These are phyloP conservation scores for Viridothelium virens DNA, from an alignment of 495 filamentous ascomycete genomes.

Conservation along the genomic window DNA sequence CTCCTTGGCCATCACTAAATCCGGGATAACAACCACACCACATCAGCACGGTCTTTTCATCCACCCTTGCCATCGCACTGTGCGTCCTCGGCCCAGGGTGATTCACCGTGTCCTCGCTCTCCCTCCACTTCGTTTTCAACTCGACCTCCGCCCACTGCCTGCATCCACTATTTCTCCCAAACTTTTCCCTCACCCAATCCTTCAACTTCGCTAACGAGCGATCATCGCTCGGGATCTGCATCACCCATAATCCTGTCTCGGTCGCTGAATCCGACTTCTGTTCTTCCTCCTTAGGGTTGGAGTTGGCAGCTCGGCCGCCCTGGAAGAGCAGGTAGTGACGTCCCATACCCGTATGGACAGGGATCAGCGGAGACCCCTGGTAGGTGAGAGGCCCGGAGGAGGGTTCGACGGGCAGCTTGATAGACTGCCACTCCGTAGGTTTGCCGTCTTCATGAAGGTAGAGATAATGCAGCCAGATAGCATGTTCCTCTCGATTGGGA, in stretches of 20 bases:
- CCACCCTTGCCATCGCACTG: neutral
- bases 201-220: neutral
- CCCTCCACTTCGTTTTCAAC: neutral
- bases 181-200: constrained; percentile 7
- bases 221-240: constrained; percentile 8
- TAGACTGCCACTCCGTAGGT: constrained; percentile 37
- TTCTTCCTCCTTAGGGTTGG: neutral
- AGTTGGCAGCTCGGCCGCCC: neutral
- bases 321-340: constrained; percentile 42
- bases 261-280: neutral
- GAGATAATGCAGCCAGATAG: constrained; percentile 40
- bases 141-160: neutral
- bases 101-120: constrained; percentile 10
- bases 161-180: neutral
- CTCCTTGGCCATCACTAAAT: constrained; percentile 5
- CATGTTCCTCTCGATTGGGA: constrained; percentile 25
- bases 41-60: constrained; percentile 4
- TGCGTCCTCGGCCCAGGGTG: constrained; percentile 5
- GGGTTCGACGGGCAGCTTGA: constrained; percentile 39
- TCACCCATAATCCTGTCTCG: constrained; percentile 3
- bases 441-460: constrained; percentile 24
- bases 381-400: constrained; percentile 31
- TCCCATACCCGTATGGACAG: constrained; percentile 42
- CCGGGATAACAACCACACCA: constrained; percentile 6
- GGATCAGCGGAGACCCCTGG: constrained; percentile 37